A percentile compares a stretch with the other conserved stretches of the same genome.
phyloP scores from a whole-genome alignment of 164 flowering plant species.

The Vitis rotundifolia region DNA sequence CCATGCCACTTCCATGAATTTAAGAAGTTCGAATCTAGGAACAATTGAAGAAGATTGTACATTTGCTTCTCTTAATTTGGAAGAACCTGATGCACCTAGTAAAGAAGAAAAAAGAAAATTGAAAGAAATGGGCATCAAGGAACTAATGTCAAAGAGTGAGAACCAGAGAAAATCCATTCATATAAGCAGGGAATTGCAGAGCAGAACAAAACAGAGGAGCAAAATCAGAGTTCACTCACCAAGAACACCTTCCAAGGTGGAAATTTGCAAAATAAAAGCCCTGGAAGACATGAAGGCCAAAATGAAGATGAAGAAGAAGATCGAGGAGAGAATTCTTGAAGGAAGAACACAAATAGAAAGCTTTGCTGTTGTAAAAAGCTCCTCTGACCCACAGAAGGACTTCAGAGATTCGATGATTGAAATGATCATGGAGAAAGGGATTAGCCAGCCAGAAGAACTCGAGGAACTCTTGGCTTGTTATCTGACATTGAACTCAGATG shows the following conservation, averaged over 20 bases:
- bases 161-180: constrained; percentile 45
- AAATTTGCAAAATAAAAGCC: constrained; percentile 64
- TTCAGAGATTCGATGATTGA: constrained; percentile 90
- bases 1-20: constrained; percentile 9
- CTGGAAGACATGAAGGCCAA: constrained; percentile 62
- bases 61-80: constrained; percentile 7
- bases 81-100: constrained; percentile 5
- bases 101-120: constrained; percentile 15
- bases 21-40: constrained; percentile 6
- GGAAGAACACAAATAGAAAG: constrained; percentile 40
- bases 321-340: constrained; percentile 15
- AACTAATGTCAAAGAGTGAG: constrained; percentile 31
- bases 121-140: constrained; percentile 31
- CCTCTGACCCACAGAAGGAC: constrained; percentile 69
- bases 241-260: constrained; percentile 45
- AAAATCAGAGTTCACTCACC: constrained; percentile 52
- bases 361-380: constrained; percentile 69
- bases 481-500: constrained; percentile 69
- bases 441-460: constrained; percentile 57
- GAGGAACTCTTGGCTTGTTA: constrained; percentile 86
- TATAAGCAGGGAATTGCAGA: constrained; percentile 31
- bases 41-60: constrained; percentile 16
- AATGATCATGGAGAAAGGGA: constrained; percentile 70
- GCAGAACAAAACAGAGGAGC: constrained; percentile 32
- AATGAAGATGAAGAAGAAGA: constrained; percentile 36